Percentiles rank a stretch among this genome's conserved stretches.
phyloP scores from a whole-genome alignment of 2,329 filamentous ascomycete species.

The Calonectria pseudoreteaudii region DNA sequence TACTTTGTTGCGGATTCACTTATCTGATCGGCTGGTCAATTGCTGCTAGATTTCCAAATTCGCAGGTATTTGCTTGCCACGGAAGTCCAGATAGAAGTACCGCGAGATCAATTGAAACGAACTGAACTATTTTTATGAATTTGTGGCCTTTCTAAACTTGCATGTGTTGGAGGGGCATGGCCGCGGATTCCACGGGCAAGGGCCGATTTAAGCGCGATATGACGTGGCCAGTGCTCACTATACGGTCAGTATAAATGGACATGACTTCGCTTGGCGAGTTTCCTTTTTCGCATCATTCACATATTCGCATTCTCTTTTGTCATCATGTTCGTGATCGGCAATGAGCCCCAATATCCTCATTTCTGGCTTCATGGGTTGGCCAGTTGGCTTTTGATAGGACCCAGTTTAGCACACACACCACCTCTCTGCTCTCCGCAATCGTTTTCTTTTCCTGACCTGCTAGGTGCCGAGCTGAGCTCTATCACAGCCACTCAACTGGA shows the following conservation, averaged over 20 bases:
- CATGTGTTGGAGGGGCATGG: neutral
- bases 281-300: neutral
- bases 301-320: neutral
- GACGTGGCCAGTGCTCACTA: neutral
- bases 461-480: neutral
- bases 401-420: neutral
- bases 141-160: neutral
- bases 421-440: neutral
- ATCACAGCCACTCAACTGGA: neutral
- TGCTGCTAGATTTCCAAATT: neutral
- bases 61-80: neutral
- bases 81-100: neutral
- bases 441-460: neutral
- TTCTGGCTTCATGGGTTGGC: neutral
- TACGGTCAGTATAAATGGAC: neutral
- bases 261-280: neutral
- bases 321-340: neutral
- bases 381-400: neutral
- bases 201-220: neutral
- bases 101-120: neutral
- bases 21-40: neutral
- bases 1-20: slow-evolving; percentile 75
- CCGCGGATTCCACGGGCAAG: neutral
- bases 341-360: neutral
- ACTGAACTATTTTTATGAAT: neutral